Evolutionary conservation across 352 stramenopile species (phyloP), one percentile per base, ranked within the genome.

Genomic region (Pythium dissotocum): DNA sequence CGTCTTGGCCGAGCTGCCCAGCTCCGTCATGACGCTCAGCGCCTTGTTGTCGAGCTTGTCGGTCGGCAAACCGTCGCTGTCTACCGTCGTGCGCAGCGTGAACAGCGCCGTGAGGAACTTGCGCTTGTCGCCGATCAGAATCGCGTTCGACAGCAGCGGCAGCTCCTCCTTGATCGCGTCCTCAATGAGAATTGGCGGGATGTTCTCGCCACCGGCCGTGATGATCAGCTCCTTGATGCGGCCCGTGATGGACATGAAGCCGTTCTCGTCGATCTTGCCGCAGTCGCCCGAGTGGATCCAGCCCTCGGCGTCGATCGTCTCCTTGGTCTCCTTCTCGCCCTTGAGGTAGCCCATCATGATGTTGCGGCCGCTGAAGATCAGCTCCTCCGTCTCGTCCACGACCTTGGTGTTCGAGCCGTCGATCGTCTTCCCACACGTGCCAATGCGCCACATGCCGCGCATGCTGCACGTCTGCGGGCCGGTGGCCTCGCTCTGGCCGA

Each of bases 141-240:
- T 95, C 49, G 77, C 88, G 72, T 98, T 98, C 68, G 91, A 94
- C 26, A 98, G 71, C 36, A 89, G 64, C 44, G 81, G 76, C 4
- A 98, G 65, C 54, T 95, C 83, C 46, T 92, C 80, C 79, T 98
- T 98, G 32, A 98, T 71, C 24, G 80, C 83, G 69, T 98, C 87
- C 63, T 98, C 94, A 67, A 98, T 92, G 42, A 96, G 78, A 6
- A 97, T 90, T 52, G 96, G 96, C 21, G 96, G 82, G 14, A 99
- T 87, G 78, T 99, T 99, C 72, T 99, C 96, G 35, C 96, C 96
- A 70, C 96, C 96, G n/a, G 96, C 95, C 44, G 94, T 98, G 66
- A 98, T 92, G 60, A 98, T 96, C 21, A 98, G 70, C 75, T 99
- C 96, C 77, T 99, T 99, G 79, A 98, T 98, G 62, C 96, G 92